Evolutionary conservation across 1,139 yeast species (phyloP), one percentile per base, ranked within the genome.

Genomic region (Diutina siamensis): DNA sequence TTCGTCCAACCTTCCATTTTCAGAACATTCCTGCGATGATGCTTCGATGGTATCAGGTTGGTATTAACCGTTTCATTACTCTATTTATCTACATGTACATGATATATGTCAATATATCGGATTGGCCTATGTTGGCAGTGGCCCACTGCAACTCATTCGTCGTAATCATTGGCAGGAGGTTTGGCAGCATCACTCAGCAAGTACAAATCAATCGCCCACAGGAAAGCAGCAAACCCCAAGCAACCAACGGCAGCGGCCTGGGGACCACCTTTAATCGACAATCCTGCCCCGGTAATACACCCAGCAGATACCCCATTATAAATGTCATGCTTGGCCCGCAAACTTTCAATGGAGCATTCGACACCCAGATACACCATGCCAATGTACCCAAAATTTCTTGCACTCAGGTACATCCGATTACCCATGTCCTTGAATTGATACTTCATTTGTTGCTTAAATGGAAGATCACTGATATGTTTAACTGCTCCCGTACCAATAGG

Each of bases 141-240:
- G 10, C 5, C 28, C 28, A 7, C 10, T 25, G 28, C 4, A 31
- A 7, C 7, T 51, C 62, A 87, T 52, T 83, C 86, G 60, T 89
- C 94, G 62, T 89, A 94, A 65, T 92, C 98, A 57, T 85, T 82
- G 45, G 71, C 60, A 22, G 97, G 97, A 35, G 97, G 97, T 47
- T 78, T 78, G 7, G 83, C 82, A 56, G 84, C 76, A 55, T 92
- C 98, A 55, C 87, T 79, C 57, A 89, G 76, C 80, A 92, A 74
- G 58, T 92, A 92, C 55, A 86, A 65, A 61, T 92, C 97, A 51
- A 92, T 83, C 8, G 97, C 97, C 9, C 94, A 81, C 48, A 95
- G 83, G 61, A 92, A 92, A 3, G 95, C 95, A 15, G 98, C 97
- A 68, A 92, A 92, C 13, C 97, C 98, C 31, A 94, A 97, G 70